phyloP scores from a whole-genome alignment of 148 eudicot genomes.

The Chenopodium formosanum region DNA sequence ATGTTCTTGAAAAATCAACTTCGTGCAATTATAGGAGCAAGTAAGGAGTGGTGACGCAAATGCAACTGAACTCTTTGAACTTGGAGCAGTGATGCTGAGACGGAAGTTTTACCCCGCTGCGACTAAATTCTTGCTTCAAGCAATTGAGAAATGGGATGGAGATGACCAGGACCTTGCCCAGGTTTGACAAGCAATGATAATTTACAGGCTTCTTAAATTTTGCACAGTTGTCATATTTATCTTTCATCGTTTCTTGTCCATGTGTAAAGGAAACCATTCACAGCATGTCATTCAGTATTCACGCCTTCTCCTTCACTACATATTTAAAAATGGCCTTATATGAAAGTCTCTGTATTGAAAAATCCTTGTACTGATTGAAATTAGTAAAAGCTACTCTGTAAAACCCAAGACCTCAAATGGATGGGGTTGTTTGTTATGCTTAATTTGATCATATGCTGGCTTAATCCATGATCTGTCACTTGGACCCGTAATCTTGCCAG shows the following conservation, averaged over 20 bases:
- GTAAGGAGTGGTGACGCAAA: slow-evolving; percentile 95
- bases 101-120: slow-evolving; percentile 88
- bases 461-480: background rate
- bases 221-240: background rate
- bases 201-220: background rate
- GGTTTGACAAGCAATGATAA: slow-evolving; percentile 36
- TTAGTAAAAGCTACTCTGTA: background rate
- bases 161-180: slow-evolving; percentile 98
- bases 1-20: background rate
- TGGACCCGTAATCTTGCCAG: background rate
- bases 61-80: slow-evolving; percentile 88
- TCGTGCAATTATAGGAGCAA: slow-evolving; percentile 63
- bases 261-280: background rate
- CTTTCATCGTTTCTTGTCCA: background rate
- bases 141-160: slow-evolving; percentile 93
- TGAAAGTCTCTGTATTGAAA: background rate
- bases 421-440: background rate
- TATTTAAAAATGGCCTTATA: background rate
- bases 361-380: background rate
- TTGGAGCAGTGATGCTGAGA: slow-evolving; percentile 95
- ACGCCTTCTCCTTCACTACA: background rate
- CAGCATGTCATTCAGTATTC: background rate
- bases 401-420: background rate
- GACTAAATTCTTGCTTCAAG: slow-evolving; percentile 77
- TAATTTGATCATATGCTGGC: background rate